Evolutionary conservation across 805 yeast species (phyloP).

Genomic region (Suhomyces kilbournensis): DNA sequence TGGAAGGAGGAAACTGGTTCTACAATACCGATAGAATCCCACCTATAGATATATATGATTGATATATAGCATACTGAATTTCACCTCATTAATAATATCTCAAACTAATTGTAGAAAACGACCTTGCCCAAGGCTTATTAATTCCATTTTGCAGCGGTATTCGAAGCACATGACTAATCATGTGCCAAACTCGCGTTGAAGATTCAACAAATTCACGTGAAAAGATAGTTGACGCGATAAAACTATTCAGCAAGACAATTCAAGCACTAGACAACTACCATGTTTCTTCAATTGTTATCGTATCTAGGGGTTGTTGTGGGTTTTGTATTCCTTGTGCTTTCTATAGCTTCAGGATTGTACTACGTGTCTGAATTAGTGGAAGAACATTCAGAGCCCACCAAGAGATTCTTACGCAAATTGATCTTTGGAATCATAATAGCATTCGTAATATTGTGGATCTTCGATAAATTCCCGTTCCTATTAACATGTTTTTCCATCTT

Average conservation of each 20-base stretch:
- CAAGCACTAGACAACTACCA: not conserved
- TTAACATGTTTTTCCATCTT: constrained; percentile 64
- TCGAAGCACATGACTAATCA: not conserved
- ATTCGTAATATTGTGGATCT: constrained; percentile 55
- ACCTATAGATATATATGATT: constrained; percentile 76
- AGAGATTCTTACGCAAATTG: constrained; percentile 57
- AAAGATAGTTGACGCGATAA: not conserved
- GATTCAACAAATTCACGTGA: not conserved
- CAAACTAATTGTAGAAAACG: too few species aligned
- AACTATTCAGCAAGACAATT: not conserved
- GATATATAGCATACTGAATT: not conserved
- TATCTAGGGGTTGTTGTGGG: constrained; percentile 38
- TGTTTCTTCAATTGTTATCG: constrained; percentile 41
- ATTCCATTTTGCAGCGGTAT: not conserved
- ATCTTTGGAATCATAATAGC: constrained; percentile 60
- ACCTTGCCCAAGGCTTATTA: too few species aligned
- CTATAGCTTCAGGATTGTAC: constrained; percentile 88
- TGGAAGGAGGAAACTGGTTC: constrained; percentile 93
- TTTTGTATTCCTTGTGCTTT: constrained; percentile 37
- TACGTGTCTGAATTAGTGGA: constrained; percentile 90
- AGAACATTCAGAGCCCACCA: constrained; percentile 86
- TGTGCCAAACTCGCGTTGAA: not conserved
- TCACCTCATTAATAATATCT: not conserved
- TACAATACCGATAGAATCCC: constrained; percentile 91
- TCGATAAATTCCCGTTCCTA: constrained; percentile 78